Conservation (phyloP, 1,284 basidiomycete genomes). For the Irpex sp. region DNA sequence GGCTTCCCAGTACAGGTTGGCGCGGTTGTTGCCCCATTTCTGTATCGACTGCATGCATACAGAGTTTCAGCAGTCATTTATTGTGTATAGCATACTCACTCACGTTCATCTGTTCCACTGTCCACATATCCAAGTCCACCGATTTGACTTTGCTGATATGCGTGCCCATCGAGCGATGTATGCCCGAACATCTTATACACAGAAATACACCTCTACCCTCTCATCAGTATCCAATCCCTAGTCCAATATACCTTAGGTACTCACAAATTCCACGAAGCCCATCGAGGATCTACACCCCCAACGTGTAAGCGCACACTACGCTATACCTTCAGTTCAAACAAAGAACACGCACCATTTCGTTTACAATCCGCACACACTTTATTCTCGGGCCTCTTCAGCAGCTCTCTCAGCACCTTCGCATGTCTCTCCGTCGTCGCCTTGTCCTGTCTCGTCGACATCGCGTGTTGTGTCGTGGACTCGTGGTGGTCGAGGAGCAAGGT, state of each 20-base stretch:
- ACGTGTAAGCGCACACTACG: no score
- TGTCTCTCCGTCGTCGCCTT: slow-evolving; percentile 81
- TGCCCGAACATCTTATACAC: slow-evolving; percentile 97
- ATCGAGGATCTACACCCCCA: slow-evolving; percentile 76
- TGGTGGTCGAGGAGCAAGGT: slow-evolving; percentile 1
- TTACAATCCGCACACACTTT: slow-evolving; percentile 95
- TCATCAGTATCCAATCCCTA: slow-evolving; percentile 10
- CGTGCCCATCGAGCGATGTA: slow-evolving; percentile 97
- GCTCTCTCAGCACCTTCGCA: slow-evolving; percentile 74
- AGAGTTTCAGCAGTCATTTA: background rate
- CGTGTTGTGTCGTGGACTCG: slow-evolving; percentile 11
- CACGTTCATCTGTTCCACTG: slow-evolving; percentile 95
- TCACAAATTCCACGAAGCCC: slow-evolving; percentile 97
- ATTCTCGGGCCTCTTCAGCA: slow-evolving; percentile 88
- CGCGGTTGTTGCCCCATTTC: slow-evolving; percentile 92
- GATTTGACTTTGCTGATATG: slow-evolving; percentile 98
- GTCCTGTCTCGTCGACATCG: slow-evolving; percentile 69
- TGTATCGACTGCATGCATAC: slow-evolving; percentile 63
- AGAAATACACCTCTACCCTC: slow-evolving; percentile 78
- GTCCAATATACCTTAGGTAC: slow-evolving; percentile 18
- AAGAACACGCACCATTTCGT: slow-evolving; percentile 66
- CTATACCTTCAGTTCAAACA: no score
- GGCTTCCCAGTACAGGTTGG: slow-evolving; percentile 97
- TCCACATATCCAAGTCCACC: slow-evolving; percentile 97
- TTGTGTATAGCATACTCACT: slow-evolving; percentile 25